phyloP scores from a whole-genome alignment of 495 filamentous ascomycete species.

The Podospora fimiseda region DNA sequence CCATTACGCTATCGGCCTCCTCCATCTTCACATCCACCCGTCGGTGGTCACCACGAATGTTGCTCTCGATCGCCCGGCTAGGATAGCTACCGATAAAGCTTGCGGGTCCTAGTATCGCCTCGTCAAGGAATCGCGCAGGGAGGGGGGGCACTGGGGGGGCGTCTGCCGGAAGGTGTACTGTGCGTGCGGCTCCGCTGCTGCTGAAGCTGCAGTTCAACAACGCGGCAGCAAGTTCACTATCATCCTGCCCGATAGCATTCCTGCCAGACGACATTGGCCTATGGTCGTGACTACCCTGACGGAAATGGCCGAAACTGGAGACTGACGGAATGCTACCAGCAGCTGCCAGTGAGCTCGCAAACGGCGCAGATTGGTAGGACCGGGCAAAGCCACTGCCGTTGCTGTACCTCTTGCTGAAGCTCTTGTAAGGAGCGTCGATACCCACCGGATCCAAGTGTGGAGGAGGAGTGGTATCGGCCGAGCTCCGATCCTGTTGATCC shows the following conservation, averaged over 20 bases:
- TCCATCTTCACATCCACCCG: constrained; percentile 61
- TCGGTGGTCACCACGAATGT: constrained; percentile 40
- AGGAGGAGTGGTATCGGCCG: constrained; percentile 64
- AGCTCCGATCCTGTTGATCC: constrained; percentile 63
- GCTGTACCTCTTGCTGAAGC: constrained; percentile 54
- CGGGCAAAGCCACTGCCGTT: constrained; percentile 68
- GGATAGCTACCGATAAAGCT: constrained; percentile 49
- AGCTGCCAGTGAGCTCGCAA: constrained; percentile 44
- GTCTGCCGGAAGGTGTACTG: constrained; percentile 64
- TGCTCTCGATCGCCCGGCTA: constrained; percentile 45
- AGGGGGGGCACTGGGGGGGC: constrained; percentile 83
- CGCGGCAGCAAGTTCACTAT: constrained; percentile 79
- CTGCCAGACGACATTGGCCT: constrained; percentile 56
- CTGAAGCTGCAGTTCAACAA: constrained; percentile 85
- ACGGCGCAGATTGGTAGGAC: constrained; percentile 75
- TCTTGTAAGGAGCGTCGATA: constrained; percentile 30
- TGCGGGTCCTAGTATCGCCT: constrained; percentile 41
- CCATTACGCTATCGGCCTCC: constrained; percentile 58
- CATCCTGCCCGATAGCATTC: constrained; percentile 61
- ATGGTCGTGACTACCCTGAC: constrained; percentile 49
- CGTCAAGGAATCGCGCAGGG: constrained; percentile 59
- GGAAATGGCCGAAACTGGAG: constrained; percentile 48
- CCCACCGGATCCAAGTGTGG: constrained; percentile 49
- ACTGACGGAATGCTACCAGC: constrained; percentile 43
- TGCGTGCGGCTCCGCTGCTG: constrained; percentile 57